Base-by-base conservation (phyloP, 305 asterid species). In the Fraxinus xanthoxyloides region DNA sequence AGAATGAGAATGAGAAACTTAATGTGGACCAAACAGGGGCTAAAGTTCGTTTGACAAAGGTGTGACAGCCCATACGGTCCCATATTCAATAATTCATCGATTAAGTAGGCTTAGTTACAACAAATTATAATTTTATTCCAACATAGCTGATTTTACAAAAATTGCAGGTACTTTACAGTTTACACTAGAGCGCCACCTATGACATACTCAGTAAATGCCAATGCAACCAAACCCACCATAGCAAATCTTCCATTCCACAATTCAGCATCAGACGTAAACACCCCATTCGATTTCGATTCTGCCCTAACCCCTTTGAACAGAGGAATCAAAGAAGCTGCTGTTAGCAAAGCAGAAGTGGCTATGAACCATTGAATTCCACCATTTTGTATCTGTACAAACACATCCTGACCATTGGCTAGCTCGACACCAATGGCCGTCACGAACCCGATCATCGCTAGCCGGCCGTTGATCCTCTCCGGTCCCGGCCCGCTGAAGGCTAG, bases 361-460 rank as follows among this genome's bases (percentile, higher is more conserved):
- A 93, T 0, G 75, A 95, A 95, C 97, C 89, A 90, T 4, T 75
- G 12, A 0, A 90, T 1, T 1, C 98, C 97, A 2, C 97, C 98
- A 76, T 88, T 85, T 1, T 86, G 83, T 10, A 95, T 65, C 26
- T 93, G 98, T 1, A 90, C 13, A 15, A 91, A 88, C 3, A 93
- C 15, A 48, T 88, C 98, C 46, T 87, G 91, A 0, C 98, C 98
- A 28, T 80, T 93, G 4, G 91, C 87, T 31, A 92, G 1, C 76
- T 95, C 98, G 13, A 88, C 88, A 2, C 92, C 98, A 1, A 95
- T 82, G 13, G 98, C 98, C 10, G 97, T 80, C n/a, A 89, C 94
- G 61, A 95, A 95, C 1, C 98, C 98, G 48, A 92, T 82, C 98
- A 93, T 95, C 3, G 97, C 98, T 36, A 95, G 83, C 70, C 98